These are phyloP conservation scores for Ogataea dorogensis DNA, from an alignment of 805 yeast genomes.

Conservation along the genomic window DNA sequence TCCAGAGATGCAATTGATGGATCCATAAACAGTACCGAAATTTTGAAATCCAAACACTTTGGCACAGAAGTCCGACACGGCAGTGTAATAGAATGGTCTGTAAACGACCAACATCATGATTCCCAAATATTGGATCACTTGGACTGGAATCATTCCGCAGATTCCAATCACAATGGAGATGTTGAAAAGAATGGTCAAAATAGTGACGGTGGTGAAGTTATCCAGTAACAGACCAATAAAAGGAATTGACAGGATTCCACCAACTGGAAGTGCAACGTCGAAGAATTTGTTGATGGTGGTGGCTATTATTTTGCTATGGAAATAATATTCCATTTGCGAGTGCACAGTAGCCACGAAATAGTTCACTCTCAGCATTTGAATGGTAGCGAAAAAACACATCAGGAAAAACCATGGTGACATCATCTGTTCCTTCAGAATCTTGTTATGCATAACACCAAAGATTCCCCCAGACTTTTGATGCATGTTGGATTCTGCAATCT, in stretches of 20 bases:
- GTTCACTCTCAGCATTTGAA: slow-evolving; percentile 89
- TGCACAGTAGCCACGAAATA: slow-evolving; percentile 89
- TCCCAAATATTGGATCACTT: slow-evolving; percentile 60
- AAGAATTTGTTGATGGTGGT: slow-evolving; percentile 65
- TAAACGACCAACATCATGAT: slow-evolving; percentile 72
- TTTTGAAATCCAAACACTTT: slow-evolving; percentile 91
- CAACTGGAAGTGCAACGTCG: slow-evolving; percentile 83
- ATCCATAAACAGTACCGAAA: slow-evolving; percentile 89
- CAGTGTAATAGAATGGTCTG: slow-evolving; percentile 91
- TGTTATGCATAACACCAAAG: slow-evolving; percentile 77
- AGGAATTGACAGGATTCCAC: slow-evolving; percentile 86
- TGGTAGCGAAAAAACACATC: slow-evolving; percentile 75
- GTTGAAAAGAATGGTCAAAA: slow-evolving; percentile 49
- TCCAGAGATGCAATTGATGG: slow-evolving; percentile 80
- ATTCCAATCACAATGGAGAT: slow-evolving; percentile 67
- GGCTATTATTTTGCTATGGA: slow-evolving; percentile 53
- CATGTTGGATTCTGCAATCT: slow-evolving; percentile 58
- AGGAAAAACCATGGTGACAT: slow-evolving; percentile 70
- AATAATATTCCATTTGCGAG: slow-evolving; percentile 75
- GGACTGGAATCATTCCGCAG: slow-evolving; percentile 57
- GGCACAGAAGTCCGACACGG: slow-evolving; percentile 87
- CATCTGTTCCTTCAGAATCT: slow-evolving; percentile 39
- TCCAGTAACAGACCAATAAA: slow-evolving; percentile 81
- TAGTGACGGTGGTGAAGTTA: slow-evolving; percentile 60
- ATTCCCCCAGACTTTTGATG: slow-evolving; percentile 58